Percentiles rank a stretch among this genome's conserved stretches.
Evolutionary conservation across 2,329 filamentous ascomycete genomes (phyloP).

Genomic region (Trichothecium roseum): DNA sequence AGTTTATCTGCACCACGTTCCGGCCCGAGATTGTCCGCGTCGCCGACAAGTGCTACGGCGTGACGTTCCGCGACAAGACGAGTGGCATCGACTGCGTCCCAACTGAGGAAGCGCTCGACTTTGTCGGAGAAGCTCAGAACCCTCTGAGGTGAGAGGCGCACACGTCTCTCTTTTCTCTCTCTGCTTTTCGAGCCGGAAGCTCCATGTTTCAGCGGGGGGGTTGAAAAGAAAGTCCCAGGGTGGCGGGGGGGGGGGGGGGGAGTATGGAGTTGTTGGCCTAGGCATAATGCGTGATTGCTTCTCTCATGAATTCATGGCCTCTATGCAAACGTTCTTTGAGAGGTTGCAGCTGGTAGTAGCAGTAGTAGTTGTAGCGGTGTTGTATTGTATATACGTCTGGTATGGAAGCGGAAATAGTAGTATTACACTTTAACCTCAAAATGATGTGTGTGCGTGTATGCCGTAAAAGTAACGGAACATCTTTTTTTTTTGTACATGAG

Average conservation of each 20-base stretch:
- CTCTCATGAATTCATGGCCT: no score
- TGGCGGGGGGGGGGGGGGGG: not conserved
- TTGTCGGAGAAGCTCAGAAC: slow-evolving; percentile 71
- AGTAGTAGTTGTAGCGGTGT: no score
- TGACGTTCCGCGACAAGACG: slow-evolving; percentile 88
- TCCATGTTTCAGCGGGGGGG: not conserved
- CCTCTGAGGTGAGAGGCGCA: slow-evolving; percentile 7
- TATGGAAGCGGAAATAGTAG: no score
- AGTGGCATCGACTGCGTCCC: slow-evolving; percentile 87
- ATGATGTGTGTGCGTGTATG: no score
- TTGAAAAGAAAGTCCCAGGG: not conserved
- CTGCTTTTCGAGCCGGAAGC: not conserved
- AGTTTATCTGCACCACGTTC: slow-evolving; percentile 99
- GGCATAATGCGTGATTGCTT: no score
- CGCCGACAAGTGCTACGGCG: slow-evolving; percentile 95
- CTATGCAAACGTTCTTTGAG: no score
- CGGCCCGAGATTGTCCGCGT: slow-evolving; percentile 91
- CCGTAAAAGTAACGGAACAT: no score
- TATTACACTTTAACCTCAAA: no score
- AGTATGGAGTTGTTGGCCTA: not conserved
- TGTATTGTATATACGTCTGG: no score
- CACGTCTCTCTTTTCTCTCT: not conserved
- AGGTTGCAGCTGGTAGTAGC: no score
- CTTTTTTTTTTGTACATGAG: slow-evolving; percentile 1
- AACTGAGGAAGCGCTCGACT: slow-evolving; percentile 78